Conservation (phyloP, 371 early-diverging fungal genomes). For the Dinochytrium kinnereticum region DNA sequence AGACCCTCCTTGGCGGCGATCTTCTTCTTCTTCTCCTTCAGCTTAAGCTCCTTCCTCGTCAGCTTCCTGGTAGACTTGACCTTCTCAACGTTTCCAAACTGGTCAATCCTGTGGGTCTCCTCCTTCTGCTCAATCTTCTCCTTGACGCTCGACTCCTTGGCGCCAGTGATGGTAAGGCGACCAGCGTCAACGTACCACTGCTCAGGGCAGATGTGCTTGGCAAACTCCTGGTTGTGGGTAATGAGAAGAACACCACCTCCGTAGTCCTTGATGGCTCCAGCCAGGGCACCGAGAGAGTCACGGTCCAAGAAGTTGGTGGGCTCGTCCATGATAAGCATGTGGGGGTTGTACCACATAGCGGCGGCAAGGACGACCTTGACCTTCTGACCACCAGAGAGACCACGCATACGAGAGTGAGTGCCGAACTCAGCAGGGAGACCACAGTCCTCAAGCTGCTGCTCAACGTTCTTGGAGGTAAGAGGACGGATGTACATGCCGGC, state of each 20-base stretch:
- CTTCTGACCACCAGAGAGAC: conserved; percentile 92
- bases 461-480: conserved; percentile 66
- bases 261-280: conserved; percentile 79
- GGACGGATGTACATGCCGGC: conserved; percentile 73
- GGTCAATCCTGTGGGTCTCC: conserved; percentile 47
- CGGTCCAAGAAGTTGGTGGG: conserved; percentile 92
- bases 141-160: conserved; percentile 52
- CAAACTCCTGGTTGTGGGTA: conserved; percentile 86
- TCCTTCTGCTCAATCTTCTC: conserved; percentile 53
- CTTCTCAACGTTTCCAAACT: conserved; percentile 50
- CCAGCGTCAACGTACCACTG: conserved; percentile 56
- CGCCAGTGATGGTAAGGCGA: conserved; percentile 53
- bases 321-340: conserved; percentile 89
- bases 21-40: conserved; percentile 47
- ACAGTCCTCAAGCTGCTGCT: conserved; percentile 76
- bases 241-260: conserved; percentile 89
- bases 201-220: conserved; percentile 71
- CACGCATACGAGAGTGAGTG: conserved; percentile 82
- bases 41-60: conserved; percentile 46
- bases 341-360: conserved; percentile 84
- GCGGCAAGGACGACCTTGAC: conserved; percentile 88
- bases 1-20: conserved; percentile 36
- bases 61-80: conserved; percentile 49
- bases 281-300: conserved; percentile 87
- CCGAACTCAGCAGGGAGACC: conserved; percentile 83